Conservation (phyloP, 805 yeast species). For the Nakazawaea anatomiae region DNA sequence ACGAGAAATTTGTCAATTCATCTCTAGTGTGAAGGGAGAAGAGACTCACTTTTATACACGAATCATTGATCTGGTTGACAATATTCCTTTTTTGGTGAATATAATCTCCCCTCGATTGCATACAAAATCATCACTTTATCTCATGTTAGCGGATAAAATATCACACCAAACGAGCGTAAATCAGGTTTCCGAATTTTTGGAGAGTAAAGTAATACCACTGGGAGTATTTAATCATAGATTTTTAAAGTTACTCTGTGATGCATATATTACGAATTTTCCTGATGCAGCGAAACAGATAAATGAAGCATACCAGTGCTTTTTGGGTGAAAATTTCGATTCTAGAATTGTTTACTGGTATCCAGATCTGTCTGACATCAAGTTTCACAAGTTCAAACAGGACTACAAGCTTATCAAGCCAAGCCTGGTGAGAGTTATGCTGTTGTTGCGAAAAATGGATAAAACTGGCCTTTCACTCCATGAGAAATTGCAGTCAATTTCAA, state of each 20-base stretch:
- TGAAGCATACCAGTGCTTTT: not conserved
- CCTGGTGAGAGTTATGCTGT: not conserved
- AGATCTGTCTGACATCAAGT: not conserved
- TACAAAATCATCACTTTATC: not conserved
- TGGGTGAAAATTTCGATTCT: not conserved
- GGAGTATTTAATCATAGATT: slow-evolving; percentile 2
- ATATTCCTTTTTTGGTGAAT: not conserved
- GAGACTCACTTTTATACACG: not conserved
- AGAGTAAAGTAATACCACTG: not conserved
- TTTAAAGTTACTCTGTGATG: not conserved
- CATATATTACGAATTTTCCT: not conserved
- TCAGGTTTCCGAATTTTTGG: not conserved
- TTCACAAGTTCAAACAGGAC: not conserved
- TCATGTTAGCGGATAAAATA: not conserved
- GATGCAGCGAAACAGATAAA: not conserved
- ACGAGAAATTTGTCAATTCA: not conserved
- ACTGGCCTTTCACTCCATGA: not conserved
- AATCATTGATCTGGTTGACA: not conserved
- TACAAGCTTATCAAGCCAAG: not conserved
- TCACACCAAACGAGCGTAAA: not conserved
- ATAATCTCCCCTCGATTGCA: not conserved
- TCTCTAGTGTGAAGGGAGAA: not conserved
- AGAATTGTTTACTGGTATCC: not conserved
- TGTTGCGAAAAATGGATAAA: not conserved
- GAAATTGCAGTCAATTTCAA: not conserved